These are phyloP conservation scores for Grigorovia transvaalensis DNA, from an alignment of 805 yeast species.

Conservation along the genomic window DNA sequence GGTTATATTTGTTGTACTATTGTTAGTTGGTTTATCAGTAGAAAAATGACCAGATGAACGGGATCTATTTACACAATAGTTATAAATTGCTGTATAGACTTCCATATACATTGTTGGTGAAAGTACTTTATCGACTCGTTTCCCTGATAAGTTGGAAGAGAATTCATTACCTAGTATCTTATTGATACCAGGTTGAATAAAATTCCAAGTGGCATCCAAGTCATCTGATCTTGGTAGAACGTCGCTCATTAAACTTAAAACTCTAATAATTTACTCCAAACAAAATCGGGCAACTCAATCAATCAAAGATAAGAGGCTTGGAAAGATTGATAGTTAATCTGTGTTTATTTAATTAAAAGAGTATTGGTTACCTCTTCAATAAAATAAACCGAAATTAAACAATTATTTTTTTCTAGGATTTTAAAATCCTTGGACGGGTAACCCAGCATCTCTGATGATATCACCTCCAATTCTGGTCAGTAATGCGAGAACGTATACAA, in stretches of 20 bases:
- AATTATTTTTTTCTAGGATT: background rate
- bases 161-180: constrained; percentile 56
- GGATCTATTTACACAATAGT: constrained; percentile 79
- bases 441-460: background rate
- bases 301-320: background rate
- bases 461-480: background rate
- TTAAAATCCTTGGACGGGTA: background rate
- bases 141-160: constrained; percentile 9
- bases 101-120: constrained; percentile 73
- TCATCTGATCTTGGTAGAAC: constrained; percentile 47
- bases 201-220: constrained; percentile 62
- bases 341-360: background rate
- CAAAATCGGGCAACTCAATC: background rate
- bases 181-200: constrained; percentile 66
- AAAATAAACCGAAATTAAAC: background rate
- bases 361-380: background rate
- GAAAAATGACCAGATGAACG: constrained; percentile 34
- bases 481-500: background rate
- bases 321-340: background rate
- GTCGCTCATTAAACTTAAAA: constrained; percentile 19
- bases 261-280: background rate
- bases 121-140: constrained; percentile 48
- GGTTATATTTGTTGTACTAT: background rate
- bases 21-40: constrained; percentile 28
- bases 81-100: constrained; percentile 85